Conservation (phyloP, 805 yeast genomes). For the Kodamaea neixiangensis region DNA sequence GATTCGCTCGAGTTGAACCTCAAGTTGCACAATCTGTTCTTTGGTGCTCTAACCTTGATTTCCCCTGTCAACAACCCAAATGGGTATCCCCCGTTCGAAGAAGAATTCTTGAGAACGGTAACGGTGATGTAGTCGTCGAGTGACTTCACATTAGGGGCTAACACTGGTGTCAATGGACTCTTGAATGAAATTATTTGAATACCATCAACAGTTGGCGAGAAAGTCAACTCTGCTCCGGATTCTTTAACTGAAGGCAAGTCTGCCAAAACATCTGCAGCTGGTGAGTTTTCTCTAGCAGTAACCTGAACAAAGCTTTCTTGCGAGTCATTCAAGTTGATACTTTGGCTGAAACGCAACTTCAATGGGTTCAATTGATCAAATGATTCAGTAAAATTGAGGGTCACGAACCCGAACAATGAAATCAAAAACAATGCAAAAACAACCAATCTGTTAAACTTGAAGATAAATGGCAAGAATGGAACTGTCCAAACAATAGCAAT, state of each 20-base stretch:
- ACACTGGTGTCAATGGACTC: conserved; percentile 48
- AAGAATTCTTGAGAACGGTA: conserved; percentile 52
- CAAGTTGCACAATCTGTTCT: conserved; percentile 66
- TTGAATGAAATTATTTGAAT: conserved; percentile 54
- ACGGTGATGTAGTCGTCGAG: conserved; percentile 50
- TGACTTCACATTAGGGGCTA: conserved; percentile 31
- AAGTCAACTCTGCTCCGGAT: conserved; percentile 27
- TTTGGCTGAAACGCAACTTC: conserved; percentile 71
- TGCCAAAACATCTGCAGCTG: conserved; percentile 44
- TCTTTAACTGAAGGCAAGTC: conserved; percentile 68
- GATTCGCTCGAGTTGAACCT: conserved; percentile 55
- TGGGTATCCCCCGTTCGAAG: conserved; percentile 44
- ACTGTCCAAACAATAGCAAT: conserved; percentile 35
- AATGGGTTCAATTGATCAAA: conserved; percentile 64
- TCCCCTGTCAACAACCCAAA: conserved; percentile 71
- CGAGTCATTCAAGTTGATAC: conserved; percentile 46
- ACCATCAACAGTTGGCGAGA: conserved; percentile 45
- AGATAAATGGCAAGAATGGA: conserved; percentile 68
- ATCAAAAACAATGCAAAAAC: conserved; percentile 41
- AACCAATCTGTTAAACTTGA: conserved; percentile 60
- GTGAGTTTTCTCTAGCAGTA: conserved; percentile 52
- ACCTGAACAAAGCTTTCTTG: conserved; percentile 44
- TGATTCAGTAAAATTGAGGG: conserved; percentile 49
- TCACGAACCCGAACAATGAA: conserved; percentile 26
- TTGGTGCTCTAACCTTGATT: conserved; percentile 54